These are phyloP conservation scores for Leptodontidium sp. DNA, from an alignment of 2,329 filamentous ascomycete species.

Conservation along the genomic window DNA sequence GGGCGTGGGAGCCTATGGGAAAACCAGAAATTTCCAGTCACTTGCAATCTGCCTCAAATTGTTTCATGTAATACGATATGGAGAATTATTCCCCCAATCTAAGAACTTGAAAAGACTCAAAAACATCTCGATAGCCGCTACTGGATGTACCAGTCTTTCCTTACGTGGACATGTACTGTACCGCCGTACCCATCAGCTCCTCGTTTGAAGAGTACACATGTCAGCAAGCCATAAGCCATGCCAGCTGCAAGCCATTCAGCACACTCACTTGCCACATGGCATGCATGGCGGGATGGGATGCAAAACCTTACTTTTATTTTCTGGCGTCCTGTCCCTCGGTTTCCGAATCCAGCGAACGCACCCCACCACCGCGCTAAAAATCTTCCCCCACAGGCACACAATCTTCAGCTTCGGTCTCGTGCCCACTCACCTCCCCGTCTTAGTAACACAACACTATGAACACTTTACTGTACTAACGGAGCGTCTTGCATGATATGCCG, in stretches of 20 bases:
- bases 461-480: not conserved
- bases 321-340: not conserved
- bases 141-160: not conserved
- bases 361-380: slow-evolving; percentile 5
- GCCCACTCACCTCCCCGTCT: not conserved
- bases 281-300: slow-evolving; percentile 1
- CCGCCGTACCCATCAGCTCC: not conserved
- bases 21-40: not conserved
- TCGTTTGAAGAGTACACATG: not conserved
- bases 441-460: not conserved
- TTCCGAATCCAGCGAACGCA: slow-evolving; percentile 7
- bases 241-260: not conserved
- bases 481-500: slow-evolving; percentile 8
- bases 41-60: slow-evolving; percentile 2
- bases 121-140: not conserved
- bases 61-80: not conserved
- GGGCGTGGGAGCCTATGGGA: slow-evolving; percentile 1
- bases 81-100: no score
- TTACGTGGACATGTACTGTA: slow-evolving; percentile 6
- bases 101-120: no score
- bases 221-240: slow-evolving; percentile 12
- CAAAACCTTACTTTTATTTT: not conserved
- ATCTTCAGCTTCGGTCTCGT: not conserved
- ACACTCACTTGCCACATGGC: slow-evolving; percentile 3
- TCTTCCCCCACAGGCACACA: not conserved